A percentile compares a stretch with the other conserved stretches of the same genome.
Evolutionary conservation across 306 rosid genomes (phyloP).

Genomic region (Dryas octopetala): DNA sequence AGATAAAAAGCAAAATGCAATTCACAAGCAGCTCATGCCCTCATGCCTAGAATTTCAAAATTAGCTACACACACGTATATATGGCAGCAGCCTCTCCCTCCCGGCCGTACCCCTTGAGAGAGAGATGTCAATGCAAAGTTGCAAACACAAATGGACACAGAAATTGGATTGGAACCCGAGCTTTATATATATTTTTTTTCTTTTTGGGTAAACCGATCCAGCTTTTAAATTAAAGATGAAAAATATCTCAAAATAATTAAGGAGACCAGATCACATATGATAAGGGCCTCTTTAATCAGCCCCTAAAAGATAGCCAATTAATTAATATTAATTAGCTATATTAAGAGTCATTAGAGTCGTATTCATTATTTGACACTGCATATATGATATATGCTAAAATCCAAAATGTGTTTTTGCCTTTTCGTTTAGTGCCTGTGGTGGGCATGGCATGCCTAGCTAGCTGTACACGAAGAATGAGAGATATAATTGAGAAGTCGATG

Average conservation of each 20-base stretch:
- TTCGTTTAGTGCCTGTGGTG: slow-evolving; percentile 21
- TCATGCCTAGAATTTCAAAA: slow-evolving; percentile 32
- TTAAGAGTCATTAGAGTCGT: slow-evolving; percentile 1
- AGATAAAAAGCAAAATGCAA: slow-evolving; percentile 34
- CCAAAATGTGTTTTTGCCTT: slow-evolving; percentile 46
- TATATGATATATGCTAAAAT: slow-evolving; percentile 29
- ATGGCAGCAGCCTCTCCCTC: too few relatives aligned
- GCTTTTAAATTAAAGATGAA: neutral
- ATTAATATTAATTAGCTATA: too few relatives aligned
- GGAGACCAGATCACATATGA: too few relatives aligned
- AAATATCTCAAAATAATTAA: too few relatives aligned
- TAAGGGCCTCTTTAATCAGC: too few relatives aligned
- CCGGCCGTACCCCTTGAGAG: too few relatives aligned
- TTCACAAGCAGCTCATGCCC: slow-evolving; percentile 27
- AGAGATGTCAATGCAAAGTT: too few relatives aligned
- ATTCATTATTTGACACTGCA: neutral
- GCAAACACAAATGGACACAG: too few relatives aligned
- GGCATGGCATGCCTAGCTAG: neutral
- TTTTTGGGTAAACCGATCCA: too few relatives aligned
- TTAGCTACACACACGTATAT: neutral
- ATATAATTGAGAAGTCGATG: slow-evolving; percentile 16
- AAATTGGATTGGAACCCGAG: too few relatives aligned
- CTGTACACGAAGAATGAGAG: slow-evolving; percentile 35
- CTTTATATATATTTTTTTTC: neutral
- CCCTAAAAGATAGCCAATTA: neutral